Evolutionary conservation across 2,329 filamentous ascomycete genomes (phyloP).

Genomic region (Seiridium cupressi): DNA sequence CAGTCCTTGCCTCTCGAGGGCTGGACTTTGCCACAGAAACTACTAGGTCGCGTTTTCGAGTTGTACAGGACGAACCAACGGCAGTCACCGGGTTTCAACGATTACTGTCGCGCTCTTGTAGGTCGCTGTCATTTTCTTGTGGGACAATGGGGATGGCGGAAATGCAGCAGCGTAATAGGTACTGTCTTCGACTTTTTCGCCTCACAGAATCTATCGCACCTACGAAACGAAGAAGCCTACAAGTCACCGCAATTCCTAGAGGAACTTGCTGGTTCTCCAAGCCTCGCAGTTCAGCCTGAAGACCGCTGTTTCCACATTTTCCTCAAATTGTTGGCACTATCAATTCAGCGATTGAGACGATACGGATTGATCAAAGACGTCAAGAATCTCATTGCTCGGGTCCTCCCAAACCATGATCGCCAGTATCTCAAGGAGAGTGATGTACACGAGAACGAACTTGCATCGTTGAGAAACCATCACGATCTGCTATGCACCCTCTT

Average conservation of each 20-base stretch:
- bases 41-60: constrained; percentile 56
- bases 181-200: constrained; percentile 69
- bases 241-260: constrained; percentile 62
- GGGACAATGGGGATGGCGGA: constrained; percentile 64
- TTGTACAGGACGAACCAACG: constrained; percentile 54
- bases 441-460: constrained; percentile 59
- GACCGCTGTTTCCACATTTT: constrained; percentile 68
- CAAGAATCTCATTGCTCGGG: constrained; percentile 58
- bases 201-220: constrained; percentile 57
- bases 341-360: constrained; percentile 49
- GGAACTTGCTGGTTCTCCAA: constrained; percentile 44
- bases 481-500: constrained; percentile 66
- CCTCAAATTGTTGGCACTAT: constrained; percentile 60
- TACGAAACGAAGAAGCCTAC: constrained; percentile 64
- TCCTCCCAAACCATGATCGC: constrained; percentile 64
- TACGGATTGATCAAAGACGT: constrained; percentile 54
- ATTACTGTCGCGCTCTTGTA: constrained; percentile 60
- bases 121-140: constrained; percentile 63
- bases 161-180: constrained; percentile 55
- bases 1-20: constrained; percentile 47
- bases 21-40: constrained; percentile 57
- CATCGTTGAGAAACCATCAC: constrained; percentile 66
- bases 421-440: constrained; percentile 62
- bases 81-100: constrained; percentile 62
- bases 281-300: constrained; percentile 47